Base-by-base conservation (phyloP, 768 basidiomycete genomes). In the Lactifluus pinguis region DNA sequence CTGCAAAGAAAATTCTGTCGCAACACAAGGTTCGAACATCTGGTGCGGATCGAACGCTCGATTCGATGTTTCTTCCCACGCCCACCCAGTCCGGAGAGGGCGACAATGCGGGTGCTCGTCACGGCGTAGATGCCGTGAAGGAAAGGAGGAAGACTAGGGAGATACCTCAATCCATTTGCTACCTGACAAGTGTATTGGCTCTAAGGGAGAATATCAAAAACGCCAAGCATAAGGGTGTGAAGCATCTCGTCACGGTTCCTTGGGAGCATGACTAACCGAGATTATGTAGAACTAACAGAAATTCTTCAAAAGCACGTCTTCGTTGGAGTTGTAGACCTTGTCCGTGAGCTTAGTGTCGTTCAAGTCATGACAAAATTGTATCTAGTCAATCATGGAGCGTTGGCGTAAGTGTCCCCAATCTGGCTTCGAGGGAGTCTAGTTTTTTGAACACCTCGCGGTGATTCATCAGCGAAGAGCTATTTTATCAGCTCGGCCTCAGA, bases 11-110 rank as follows among this genome's bases (percentile, higher is more conserved):
- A 68, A 69, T 77, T 0, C 78, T 81, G 57, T 86, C 95, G 2
- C 87, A 98, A 29, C 84, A 94, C 71, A 95, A 97, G 80, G 89
- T 98, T 55, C 84, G 95, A 58, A 94, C 92, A 2, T 95, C 93
- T 10, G 74, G 86, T 9, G 77, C 86, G 48, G 90, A 95, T 60
- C 83, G 95, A 39, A 98, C 95, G 0, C 80, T 99, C 15, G 95
- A 98, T 69, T 93, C 93, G 0, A 97, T 98, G 92, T 89, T 98
- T 62, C 86, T 89, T 10, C 68, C 74, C 25, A 82, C 85, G 62
- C 80, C 84, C 3, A 76, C 78, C 6, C 80, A 74, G 67, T 49
- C 67, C 53, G 53, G 60, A 69, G 65, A 29, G 60, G 55, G 25
- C 30, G 57, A 53, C 1, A 38, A 44, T 32, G 5, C 30, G 21